Percentiles rank a stretch among this genome's conserved stretches.
phyloP scores from a whole-genome alignment of 1,139 yeast species.

The Blastobotrys aristatus region DNA sequence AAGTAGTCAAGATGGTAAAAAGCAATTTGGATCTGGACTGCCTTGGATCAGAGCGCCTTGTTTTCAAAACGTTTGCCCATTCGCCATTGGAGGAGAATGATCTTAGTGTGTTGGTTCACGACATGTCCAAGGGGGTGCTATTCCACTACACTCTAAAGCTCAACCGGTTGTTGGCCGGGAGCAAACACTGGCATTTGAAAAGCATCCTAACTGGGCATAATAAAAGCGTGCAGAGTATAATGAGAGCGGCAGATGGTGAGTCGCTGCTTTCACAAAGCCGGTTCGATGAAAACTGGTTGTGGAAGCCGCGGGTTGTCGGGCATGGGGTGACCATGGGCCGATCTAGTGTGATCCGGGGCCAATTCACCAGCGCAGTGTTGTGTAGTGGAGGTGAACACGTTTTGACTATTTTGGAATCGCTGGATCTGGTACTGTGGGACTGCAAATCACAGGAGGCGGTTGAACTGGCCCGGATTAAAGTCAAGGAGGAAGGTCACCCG shows the following conservation, averaged over 20 bases:
- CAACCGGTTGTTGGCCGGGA: slow-evolving; percentile 9
- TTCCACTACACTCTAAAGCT: slow-evolving; percentile 28
- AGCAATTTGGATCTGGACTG: slow-evolving; percentile 1
- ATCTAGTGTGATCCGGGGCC: slow-evolving; percentile 31
- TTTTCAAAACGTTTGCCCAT: slow-evolving; percentile 7
- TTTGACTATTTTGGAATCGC: slow-evolving; percentile 40
- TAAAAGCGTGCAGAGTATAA: slow-evolving; percentile 64
- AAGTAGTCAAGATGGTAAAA: slow-evolving; percentile 3
- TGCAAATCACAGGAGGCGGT: slow-evolving; percentile 37
- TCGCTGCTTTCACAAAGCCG: slow-evolving; percentile 45
- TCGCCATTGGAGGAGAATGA: slow-evolving; percentile 13
- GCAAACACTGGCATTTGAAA: slow-evolving; percentile 10
- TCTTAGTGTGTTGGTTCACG: slow-evolving; percentile 41
- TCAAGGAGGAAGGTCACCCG: slow-evolving; percentile 28
- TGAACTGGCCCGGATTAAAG: slow-evolving; percentile 17
- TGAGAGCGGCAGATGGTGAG: slow-evolving; percentile 60
- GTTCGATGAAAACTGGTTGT: slow-evolving; percentile 33
- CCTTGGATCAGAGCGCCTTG: not conserved
- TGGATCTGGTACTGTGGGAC: slow-evolving; percentile 58
- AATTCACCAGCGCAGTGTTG: slow-evolving; percentile 48
- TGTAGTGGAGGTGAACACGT: slow-evolving; percentile 51
- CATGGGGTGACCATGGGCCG: slow-evolving; percentile 28
- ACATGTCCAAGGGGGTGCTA: slow-evolving; percentile 51
- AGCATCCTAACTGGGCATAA: slow-evolving; percentile 71
- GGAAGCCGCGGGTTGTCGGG: slow-evolving; percentile 29